phyloP scores from a whole-genome alignment of 2,329 filamentous ascomycete genomes.

The Pseudogymnoascus sp. region DNA sequence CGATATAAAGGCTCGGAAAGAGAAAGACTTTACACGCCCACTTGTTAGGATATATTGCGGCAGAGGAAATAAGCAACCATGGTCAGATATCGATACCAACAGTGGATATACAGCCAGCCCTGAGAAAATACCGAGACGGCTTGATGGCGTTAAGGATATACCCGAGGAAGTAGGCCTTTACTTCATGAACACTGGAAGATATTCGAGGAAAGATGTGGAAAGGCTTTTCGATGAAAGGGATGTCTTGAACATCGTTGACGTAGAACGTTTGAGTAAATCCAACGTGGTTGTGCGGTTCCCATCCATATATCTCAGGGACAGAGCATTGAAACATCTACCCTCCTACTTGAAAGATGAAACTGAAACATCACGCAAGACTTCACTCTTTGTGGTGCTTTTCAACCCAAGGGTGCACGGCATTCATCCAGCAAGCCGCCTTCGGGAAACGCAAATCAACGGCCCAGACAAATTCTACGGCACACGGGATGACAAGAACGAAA shows the following conservation, averaged over 20 bases:
- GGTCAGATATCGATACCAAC: neutral
- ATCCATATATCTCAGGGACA: neutral
- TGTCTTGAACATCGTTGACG: neutral
- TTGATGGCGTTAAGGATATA: neutral
- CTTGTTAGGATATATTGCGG: neutral
- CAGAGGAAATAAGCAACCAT: neutral
- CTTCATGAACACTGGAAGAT: neutral
- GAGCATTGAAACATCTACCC: neutral
- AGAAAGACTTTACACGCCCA: neutral
- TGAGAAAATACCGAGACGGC: neutral
- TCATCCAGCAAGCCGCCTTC: neutral
- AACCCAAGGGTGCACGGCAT: neutral
- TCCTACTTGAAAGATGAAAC: neutral
- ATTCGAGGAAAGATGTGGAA: neutral
- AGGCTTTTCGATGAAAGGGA: neutral
- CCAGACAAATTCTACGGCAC: neutral
- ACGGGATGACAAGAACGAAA: neutral
- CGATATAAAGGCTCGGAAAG: neutral
- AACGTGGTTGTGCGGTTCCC: neutral
- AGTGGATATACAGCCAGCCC: neutral
- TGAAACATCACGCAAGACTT: neutral
- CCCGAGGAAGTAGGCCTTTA: neutral
- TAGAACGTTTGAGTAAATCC: neutral
- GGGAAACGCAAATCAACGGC: neutral
- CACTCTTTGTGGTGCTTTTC: neutral